phyloP scores from a whole-genome alignment of 352 stramenopile species.

The Phytophthora constricta region DNA sequence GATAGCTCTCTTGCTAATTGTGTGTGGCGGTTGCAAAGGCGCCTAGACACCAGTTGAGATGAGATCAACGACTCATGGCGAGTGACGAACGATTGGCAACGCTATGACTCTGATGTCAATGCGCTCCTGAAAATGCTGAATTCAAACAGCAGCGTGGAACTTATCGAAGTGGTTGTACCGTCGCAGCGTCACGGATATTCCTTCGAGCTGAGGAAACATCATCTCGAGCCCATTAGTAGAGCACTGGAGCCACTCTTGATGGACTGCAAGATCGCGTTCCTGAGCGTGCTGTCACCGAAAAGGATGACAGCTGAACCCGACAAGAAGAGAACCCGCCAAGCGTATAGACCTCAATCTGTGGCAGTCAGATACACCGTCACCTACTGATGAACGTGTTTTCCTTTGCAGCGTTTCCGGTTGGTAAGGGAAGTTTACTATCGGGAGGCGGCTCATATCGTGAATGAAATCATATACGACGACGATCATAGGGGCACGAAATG shows the following conservation, averaged over 20 bases:
- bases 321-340: not conserved
- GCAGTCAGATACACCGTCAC: not conserved
- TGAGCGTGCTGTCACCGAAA: not conserved
- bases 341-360: not conserved
- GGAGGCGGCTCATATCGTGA: not conserved
- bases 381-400: not conserved
- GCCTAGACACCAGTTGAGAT: not conserved
- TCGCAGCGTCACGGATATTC: not conserved
- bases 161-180: constrained; percentile 6
- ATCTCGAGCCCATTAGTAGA: constrained; percentile 1
- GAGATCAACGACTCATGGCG: not conserved
- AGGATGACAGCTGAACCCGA: too few species aligned
- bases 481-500: too few species aligned
- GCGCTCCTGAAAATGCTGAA: constrained; percentile 6
- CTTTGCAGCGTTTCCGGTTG: not conserved
- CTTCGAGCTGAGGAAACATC: not conserved
- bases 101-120: not conserved
- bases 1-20: not conserved
- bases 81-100: not conserved
- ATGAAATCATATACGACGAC: not conserved
- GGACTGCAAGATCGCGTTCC: constrained; percentile 1
- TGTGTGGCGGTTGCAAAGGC: not conserved
- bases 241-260: not conserved
- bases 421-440: not conserved
- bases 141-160: constrained; percentile 5